These are phyloP conservation scores for Phlegmacium glaucopus DNA, from an alignment of 768 basidiomycete species.

Conservation along the genomic window DNA sequence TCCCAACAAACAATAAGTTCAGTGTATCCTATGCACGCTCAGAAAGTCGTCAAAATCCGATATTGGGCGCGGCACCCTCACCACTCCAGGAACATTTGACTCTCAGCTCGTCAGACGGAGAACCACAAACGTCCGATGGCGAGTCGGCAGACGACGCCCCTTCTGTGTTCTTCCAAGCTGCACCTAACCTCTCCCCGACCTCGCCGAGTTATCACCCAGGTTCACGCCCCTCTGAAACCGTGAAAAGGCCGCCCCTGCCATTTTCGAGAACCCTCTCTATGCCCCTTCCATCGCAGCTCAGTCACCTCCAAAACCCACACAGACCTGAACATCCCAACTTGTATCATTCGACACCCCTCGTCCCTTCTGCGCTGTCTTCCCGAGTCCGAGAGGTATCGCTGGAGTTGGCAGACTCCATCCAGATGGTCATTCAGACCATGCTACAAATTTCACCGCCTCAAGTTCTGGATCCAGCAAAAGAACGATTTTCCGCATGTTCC, in stretches of 20 bases:
- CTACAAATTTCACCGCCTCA: conserved; percentile 89
- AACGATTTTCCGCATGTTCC: conserved; percentile 88
- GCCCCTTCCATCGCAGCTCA: conserved; percentile 79
- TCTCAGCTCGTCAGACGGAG: conserved; percentile 33
- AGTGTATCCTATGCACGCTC: conserved; percentile 54
- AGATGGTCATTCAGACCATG: conserved; percentile 88
- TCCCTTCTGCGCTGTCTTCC: conserved; percentile 21
- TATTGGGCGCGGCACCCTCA: conserved; percentile 1
- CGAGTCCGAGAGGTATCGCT: conserved; percentile 70
- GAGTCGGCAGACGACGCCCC: conserved; percentile 26
- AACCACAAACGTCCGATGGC: conserved; percentile 48
- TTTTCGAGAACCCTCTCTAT: conserved; percentile 76
- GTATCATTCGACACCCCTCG: conserved; percentile 16
- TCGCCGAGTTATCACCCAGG: conserved; percentile 11
- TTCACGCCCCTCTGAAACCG: conserved; percentile 5
- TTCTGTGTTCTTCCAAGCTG: conserved; percentile 1
- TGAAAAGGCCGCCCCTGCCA: conserved; percentile 38
- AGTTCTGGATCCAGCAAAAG: conserved; percentile 87
- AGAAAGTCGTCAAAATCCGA: conserved; percentile 21
- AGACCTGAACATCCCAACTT: conserved; percentile 23
- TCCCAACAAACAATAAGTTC: conserved; percentile 53
- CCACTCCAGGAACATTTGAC: neutral
- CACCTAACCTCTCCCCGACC: neutral
- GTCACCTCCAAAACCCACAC: conserved; percentile 68
- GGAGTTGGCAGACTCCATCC: conserved; percentile 88